These are phyloP conservation scores for Cynanchum wilfordii DNA, from an alignment of 257 asterid genomes.

Conservation along the genomic window DNA sequence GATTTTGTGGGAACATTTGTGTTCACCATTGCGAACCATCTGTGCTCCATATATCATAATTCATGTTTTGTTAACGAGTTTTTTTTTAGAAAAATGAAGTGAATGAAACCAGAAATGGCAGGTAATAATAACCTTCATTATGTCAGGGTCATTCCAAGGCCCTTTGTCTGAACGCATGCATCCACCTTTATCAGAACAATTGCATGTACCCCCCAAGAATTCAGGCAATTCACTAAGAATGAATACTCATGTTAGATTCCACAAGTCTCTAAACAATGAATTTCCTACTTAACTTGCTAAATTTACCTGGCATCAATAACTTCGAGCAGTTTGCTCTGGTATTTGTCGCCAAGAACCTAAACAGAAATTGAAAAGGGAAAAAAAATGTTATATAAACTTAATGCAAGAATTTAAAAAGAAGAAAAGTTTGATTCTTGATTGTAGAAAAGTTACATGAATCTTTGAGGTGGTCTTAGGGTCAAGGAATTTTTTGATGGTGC, in stretches of 20 bases:
- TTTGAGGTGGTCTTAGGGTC: constrained; percentile 97
- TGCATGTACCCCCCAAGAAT: constrained; percentile 92
- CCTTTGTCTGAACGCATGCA: constrained; percentile 92
- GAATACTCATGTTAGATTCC: background rate
- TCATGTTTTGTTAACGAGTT: too few species aligned
- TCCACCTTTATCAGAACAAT: constrained; percentile 82
- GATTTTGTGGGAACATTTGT: constrained; percentile 55
- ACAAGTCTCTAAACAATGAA: background rate
- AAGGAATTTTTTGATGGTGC: constrained; percentile 88
- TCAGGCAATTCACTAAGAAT: constrained; percentile 78
- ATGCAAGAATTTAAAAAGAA: background rate
- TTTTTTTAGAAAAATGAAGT: too few species aligned
- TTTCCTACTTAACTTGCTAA: background rate
- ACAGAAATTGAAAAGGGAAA: background rate
- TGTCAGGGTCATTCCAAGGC: constrained; percentile 91
- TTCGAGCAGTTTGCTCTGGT: constrained; percentile 91
- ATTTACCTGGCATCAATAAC: constrained; percentile 79
- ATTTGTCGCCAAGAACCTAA: constrained; percentile 90
- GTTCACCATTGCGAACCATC: constrained; percentile 87
- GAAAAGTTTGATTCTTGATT: background rate
- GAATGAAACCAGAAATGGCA: constrained; percentile 1
- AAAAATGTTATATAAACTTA: background rate
- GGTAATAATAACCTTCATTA: constrained; percentile 58
- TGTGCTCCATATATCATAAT: constrained; percentile 24
- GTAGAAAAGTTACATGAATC: constrained; percentile 54